These are phyloP conservation scores for Plasmodium knowlesi DNA, from an alignment of 169 alveolate genomes.

Conservation along the genomic window DNA sequence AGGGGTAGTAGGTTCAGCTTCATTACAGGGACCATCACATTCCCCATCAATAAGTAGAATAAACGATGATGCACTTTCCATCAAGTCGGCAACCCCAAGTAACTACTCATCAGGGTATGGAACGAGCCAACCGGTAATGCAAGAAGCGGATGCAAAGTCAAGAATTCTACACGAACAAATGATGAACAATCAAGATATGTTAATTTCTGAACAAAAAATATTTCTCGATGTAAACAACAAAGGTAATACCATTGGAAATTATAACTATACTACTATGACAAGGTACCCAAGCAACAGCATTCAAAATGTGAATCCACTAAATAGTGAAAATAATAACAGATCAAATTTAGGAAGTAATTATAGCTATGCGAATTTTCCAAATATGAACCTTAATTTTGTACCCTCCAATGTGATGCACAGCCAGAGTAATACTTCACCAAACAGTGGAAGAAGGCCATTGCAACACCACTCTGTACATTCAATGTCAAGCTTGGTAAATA, in stretches of 20 bases:
- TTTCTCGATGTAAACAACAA: slow-evolving; percentile 8
- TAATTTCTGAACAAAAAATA: not conserved
- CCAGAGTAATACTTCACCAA: slow-evolving; percentile 12
- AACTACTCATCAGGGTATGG: slow-evolving; percentile 13
- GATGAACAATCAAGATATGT: slow-evolving; percentile 12
- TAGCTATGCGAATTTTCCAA: slow-evolving; percentile 14
- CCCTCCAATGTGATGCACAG: slow-evolving; percentile 34
- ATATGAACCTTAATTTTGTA: slow-evolving; percentile 7
- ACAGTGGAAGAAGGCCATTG: slow-evolving; percentile 8
- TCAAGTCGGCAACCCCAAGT: slow-evolving; percentile 34
- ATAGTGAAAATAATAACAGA: slow-evolving; percentile 7
- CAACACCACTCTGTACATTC: slow-evolving; percentile 16
- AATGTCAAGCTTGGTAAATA: slow-evolving; percentile 9
- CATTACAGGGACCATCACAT: not conserved
- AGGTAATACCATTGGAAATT: slow-evolving; percentile 18
- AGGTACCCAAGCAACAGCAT: slow-evolving; percentile 18
- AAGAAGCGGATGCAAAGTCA: slow-evolving; percentile 16
- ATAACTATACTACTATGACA: not conserved
- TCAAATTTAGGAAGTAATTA: slow-evolving; percentile 32
- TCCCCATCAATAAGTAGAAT: slow-evolving; percentile 8
- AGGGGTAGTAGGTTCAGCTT: not conserved
- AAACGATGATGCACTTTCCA: slow-evolving; percentile 12
- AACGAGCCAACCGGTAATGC: slow-evolving; percentile 2
- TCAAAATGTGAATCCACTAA: slow-evolving; percentile 11
- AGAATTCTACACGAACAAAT: not conserved